These are phyloP conservation scores for Leishmania tarentolae DNA, from an alignment of 208 protist species.

Conservation along the genomic window DNA sequence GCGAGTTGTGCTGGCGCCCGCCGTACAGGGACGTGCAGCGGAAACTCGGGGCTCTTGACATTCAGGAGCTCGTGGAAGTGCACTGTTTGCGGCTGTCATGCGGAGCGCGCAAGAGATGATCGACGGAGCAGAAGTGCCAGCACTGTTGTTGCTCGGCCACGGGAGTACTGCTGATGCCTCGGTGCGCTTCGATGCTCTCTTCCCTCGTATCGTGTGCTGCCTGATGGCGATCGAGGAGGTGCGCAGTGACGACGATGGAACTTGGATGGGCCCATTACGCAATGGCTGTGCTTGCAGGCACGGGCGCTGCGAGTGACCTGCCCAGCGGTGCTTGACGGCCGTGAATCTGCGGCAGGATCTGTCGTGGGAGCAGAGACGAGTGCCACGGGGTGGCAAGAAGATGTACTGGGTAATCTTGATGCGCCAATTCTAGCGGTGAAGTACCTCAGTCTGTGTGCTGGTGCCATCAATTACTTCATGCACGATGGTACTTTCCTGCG, in stretches of 20 bases:
- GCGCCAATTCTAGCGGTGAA: conserved; percentile 1
- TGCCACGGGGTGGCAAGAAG: conserved; percentile 6
- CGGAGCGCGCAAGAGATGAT: neutral
- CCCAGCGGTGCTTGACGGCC: neutral
- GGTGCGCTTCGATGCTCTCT: neutral
- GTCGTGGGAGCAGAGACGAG: neutral
- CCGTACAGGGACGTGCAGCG: conserved; percentile 27
- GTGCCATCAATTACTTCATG: conserved; percentile 33
- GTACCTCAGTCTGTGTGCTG: conserved; percentile 18
- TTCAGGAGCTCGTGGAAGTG: conserved; percentile 44
- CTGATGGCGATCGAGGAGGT: neutral
- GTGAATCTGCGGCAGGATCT: neutral
- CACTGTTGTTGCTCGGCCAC: neutral
- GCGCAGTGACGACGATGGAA: neutral
- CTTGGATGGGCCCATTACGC: neutral
- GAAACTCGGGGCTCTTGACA: conserved; percentile 31
- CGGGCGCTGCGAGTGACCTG: neutral
- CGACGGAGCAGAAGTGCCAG: neutral
- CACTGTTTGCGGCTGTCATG: conserved; percentile 20
- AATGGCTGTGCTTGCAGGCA: neutral
- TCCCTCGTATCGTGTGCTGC: conserved; percentile 8
- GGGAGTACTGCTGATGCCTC: conserved; percentile 4
- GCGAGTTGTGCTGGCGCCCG: conserved; percentile 16
- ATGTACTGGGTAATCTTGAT: neutral
- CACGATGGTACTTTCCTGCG: conserved; percentile 9